Base-by-base conservation (phyloP, 441 rosid species). In the Hypseocharis bilobata region DNA sequence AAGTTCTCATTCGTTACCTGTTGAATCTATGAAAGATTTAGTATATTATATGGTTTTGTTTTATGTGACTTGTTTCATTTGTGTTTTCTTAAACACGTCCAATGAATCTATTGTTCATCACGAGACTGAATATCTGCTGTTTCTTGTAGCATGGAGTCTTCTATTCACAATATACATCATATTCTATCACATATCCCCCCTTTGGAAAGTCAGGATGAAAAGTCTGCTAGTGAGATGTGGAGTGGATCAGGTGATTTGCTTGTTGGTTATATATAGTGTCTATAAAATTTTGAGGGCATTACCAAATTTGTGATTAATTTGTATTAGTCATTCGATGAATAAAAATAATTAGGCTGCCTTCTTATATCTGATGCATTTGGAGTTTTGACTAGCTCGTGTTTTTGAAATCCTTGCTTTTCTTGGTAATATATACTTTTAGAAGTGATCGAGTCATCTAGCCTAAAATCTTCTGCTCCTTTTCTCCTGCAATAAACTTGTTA, bases 221-320 rank as follows among this genome's bases (percentile, higher is more conserved):
- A 72, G 27, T 73, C 86, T 60, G 68, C 80, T 19, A 7, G 65
- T 54, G 92, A 85, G 76, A 86, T 88, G 87, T 92, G 98, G 98
- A 83, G 91, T 76, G 80, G 75, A 28, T 80, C 83, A 83, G 98
- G 98, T 90, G 72, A 84, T 58, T n/a, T 73, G 22, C 49, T 72
- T 75, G 65, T 36, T 51, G 28, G 45, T 45, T 44, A 42, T 30
- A 19, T 20, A 3, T 22, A 7, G 27, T 51, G 7, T 51, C 28
- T 51, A 3, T 49, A 13, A 49, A 49, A 26, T 17, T 20, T 51
- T 51, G 2, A 44, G 11, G 7, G 56, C 10, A 20, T 7, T 4
- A 47, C 19, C 6, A 45, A 45, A 45, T 16, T n/a, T n/a, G n/a
- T n/a, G n/a, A n/a, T n/a, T 42, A 42, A 42, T 42, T 42, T n/a